These are phyloP conservation scores for Spathaspora sp. DNA, from an alignment of 1,139 yeast genomes.

Conservation along the genomic window DNA sequence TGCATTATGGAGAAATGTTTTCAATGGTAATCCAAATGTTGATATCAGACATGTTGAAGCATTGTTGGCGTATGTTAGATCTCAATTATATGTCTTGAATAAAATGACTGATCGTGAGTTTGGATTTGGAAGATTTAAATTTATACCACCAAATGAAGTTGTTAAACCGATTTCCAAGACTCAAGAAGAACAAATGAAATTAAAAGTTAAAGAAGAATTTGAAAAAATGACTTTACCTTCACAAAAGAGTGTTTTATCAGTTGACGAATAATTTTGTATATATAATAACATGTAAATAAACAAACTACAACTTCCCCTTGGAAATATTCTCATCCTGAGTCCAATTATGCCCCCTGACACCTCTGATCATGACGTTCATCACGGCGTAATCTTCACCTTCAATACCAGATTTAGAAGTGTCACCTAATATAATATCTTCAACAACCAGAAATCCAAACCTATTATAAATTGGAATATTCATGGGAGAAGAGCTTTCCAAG, in stretches of 20 bases:
- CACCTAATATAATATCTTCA: conserved; percentile 51
- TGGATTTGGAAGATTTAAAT: conserved; percentile 84
- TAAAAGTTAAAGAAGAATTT: conserved; percentile 38
- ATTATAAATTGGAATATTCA: conserved; percentile 57
- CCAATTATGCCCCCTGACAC: conserved; percentile 43
- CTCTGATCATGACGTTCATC: conserved; percentile 61
- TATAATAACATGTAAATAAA: conserved; percentile 7
- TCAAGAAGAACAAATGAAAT: conserved; percentile 50
- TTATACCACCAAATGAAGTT: conserved; percentile 80
- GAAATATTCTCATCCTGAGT: conserved; percentile 19
- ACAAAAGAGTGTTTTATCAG: conserved; percentile 58
- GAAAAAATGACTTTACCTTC: conserved; percentile 55
- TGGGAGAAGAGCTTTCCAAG: conserved; percentile 56
- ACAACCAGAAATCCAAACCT: conserved; percentile 55
- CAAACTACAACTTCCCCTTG: conserved; percentile 16
- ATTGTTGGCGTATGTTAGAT: conserved; percentile 80
- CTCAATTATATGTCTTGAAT: conserved; percentile 83
- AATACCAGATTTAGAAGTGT: conserved; percentile 27
- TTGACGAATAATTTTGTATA: conserved; percentile 44
- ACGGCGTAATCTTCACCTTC: conserved; percentile 51
- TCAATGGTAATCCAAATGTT: conserved; percentile 79
- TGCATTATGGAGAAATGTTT: conserved; percentile 89
- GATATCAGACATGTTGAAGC: conserved; percentile 87
- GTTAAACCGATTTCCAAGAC: conserved; percentile 69
- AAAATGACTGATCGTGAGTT: conserved; percentile 88